Percentiles rank a stretch among this genome's conserved stretches.
These are phyloP conservation scores for Chondrostereum purpureum DNA, from an alignment of 1,284 basidiomycete genomes.

Conservation along the genomic window DNA sequence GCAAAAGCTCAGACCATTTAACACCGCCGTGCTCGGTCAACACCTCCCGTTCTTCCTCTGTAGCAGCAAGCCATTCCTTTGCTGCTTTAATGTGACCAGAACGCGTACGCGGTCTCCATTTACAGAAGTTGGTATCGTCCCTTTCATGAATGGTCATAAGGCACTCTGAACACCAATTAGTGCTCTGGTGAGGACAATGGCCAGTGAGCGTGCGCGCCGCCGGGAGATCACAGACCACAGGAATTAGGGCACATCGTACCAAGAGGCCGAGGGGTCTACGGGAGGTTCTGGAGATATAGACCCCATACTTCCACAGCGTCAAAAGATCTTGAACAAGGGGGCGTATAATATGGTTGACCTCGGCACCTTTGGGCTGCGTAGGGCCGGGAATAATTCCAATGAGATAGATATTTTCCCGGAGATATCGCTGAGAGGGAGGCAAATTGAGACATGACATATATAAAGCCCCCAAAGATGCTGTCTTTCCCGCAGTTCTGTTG, in stretches of 20 bases:
- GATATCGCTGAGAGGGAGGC: conserved; percentile 20
- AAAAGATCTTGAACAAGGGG: too few relatives aligned
- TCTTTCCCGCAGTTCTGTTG: conserved; percentile 25
- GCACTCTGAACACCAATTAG: too few relatives aligned
- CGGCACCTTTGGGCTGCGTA: not conserved
- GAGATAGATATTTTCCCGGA: conserved; percentile 13
- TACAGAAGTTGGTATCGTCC: conserved; percentile 20
- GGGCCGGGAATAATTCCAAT: not conserved
- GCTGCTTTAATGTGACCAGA: conserved; percentile 18
- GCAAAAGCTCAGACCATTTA: not conserved
- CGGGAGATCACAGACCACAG: not conserved
- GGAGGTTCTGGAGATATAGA: too few relatives aligned
- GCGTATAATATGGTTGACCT: too few relatives aligned
- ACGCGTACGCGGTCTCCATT: conserved; percentile 17
- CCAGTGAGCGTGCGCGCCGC: not conserved
- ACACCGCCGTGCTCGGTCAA: not conserved
- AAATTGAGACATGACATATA: conserved; percentile 24
- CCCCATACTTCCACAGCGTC: too few relatives aligned
- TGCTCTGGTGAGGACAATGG: not conserved
- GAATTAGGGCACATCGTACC: not conserved
- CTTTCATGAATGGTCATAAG: conserved; percentile 19
- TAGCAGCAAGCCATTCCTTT: conserved; percentile 18
- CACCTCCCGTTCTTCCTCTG: conserved; percentile 5
- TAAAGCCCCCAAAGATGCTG: conserved; percentile 25
- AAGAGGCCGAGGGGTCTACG: not conserved